These are phyloP conservation scores for Exutisphaerella laricina DNA, from an alignment of 2,329 filamentous ascomycete species.

Conservation along the genomic window DNA sequence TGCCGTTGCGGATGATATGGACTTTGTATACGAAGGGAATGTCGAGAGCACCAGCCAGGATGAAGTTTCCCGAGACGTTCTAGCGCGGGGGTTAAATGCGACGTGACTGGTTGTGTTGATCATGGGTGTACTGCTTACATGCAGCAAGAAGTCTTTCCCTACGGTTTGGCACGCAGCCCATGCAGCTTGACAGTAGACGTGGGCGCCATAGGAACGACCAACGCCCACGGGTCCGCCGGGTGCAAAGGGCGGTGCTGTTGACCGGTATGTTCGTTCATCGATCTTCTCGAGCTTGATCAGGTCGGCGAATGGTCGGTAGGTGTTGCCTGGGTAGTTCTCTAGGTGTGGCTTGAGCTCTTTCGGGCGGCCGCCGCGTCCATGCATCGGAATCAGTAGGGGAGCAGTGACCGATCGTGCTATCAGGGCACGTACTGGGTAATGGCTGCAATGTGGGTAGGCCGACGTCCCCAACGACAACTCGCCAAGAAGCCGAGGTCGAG, in stretches of 20 bases:
- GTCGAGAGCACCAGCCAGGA: slow-evolving; percentile 42
- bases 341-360: slow-evolving; percentile 8
- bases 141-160: slow-evolving; percentile 45
- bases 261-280: slow-evolving; percentile 37
- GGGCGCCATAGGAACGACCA: slow-evolving; percentile 48
- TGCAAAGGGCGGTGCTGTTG: slow-evolving; percentile 38
- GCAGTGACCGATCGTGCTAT: no score
- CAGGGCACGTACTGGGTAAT: no score
- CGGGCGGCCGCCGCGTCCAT: slow-evolving; percentile 14
- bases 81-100: slow-evolving; percentile 20
- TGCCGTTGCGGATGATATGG: slow-evolving; percentile 47
- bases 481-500: no score
- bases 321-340: slow-evolving; percentile 25
- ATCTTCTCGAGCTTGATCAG: slow-evolving; percentile 39
- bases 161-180: slow-evolving; percentile 54
- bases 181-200: slow-evolving; percentile 54
- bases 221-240: slow-evolving; percentile 35
- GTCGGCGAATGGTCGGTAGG: slow-evolving; percentile 37
- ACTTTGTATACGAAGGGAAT: slow-evolving; percentile 50
- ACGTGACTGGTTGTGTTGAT: not conserved
- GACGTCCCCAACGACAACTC: no score
- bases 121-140: slow-evolving; percentile 35
- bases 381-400: no score
- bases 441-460: no score
- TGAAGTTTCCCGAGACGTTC: slow-evolving; percentile 51